Percentiles rank a stretch among this genome's conserved stretches.
phyloP scores from a whole-genome alignment of 805 yeast genomes.

The Kodamaea kaohsiungensis region DNA sequence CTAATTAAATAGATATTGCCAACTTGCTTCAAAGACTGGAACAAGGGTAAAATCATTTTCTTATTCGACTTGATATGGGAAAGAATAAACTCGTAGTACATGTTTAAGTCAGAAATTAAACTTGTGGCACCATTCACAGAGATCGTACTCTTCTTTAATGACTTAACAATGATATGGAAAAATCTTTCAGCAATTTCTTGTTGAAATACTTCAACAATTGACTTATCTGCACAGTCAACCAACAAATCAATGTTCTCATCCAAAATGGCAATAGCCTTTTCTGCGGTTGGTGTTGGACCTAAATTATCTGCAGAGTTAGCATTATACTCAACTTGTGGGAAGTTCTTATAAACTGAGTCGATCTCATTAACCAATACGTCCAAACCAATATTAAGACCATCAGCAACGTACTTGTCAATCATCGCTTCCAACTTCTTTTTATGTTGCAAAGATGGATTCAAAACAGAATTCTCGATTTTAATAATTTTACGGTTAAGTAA shows the following conservation, averaged over 20 bases:
- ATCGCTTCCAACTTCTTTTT: slow-evolving; percentile 80
- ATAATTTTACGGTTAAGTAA: slow-evolving; percentile 58
- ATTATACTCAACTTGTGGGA: slow-evolving; percentile 64
- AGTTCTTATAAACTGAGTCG: slow-evolving; percentile 56
- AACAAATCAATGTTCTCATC: slow-evolving; percentile 71
- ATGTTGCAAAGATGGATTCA: slow-evolving; percentile 72
- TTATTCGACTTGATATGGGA: slow-evolving; percentile 52
- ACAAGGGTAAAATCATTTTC: slow-evolving; percentile 71
- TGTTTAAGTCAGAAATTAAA: slow-evolving; percentile 79
- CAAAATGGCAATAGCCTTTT: slow-evolving; percentile 59
- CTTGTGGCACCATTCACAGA: slow-evolving; percentile 82
- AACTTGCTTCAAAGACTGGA: slow-evolving; percentile 79
- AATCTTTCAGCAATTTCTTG: slow-evolving; percentile 92
- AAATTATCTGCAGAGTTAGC: slow-evolving; percentile 18
- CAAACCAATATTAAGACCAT: slow-evolving; percentile 89
- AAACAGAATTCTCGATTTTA: slow-evolving; percentile 71
- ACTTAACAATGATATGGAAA: slow-evolving; percentile 72
- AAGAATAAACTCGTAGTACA: slow-evolving; percentile 68
- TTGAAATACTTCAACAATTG: slow-evolving; percentile 87
- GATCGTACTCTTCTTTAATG: slow-evolving; percentile 67
- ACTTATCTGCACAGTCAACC: slow-evolving; percentile 81
- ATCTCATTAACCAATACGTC: slow-evolving; percentile 85
- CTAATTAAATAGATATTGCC: slow-evolving; percentile 78
- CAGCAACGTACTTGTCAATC: slow-evolving; percentile 88
- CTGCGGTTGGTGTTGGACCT: slow-evolving; percentile 63